Conservation (phyloP, 805 yeast species). For the Hanseniaspora pseudoguilliermondii region DNA sequence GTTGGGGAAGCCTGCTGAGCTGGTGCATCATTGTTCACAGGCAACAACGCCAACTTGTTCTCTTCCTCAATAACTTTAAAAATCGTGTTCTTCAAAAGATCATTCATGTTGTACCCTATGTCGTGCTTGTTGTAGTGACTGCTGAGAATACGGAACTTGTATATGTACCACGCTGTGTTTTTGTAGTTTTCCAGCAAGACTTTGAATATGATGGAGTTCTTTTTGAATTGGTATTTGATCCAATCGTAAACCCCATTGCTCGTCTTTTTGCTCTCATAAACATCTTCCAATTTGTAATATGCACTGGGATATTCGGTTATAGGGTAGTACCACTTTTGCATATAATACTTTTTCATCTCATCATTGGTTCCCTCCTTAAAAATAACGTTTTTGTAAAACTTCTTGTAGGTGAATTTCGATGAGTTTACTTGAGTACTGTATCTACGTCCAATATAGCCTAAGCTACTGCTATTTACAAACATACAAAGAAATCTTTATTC, state of each 20-base stretch:
- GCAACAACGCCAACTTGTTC: not conserved
- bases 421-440: not conserved
- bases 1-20: not conserved
- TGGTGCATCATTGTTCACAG: not conserved
- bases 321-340: constrained; percentile 6
- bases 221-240: constrained; percentile 7
- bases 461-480: not conserved
- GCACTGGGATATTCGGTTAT: constrained; percentile 2
- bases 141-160: not conserved
- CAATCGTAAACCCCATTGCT: not conserved
- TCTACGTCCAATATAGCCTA: not conserved
- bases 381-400: not conserved
- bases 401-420: not conserved
- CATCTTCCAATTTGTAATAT: not conserved
- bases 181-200: constrained; percentile 6
- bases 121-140: not conserved
- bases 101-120: not conserved
- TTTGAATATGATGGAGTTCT: constrained; percentile 1
- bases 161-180: constrained; percentile 11
- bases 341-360: constrained; percentile 1
- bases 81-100: constrained; percentile 2
- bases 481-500: not conserved
- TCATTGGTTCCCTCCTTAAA: constrained; percentile 4
- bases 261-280: not conserved
- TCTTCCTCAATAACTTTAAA: constrained; percentile 10